Percentiles rank a stretch among this genome's conserved stretches.
Evolutionary conservation across 768 basidiomycete genomes (phyloP).

Genomic region (Lactifluus piperatus): DNA sequence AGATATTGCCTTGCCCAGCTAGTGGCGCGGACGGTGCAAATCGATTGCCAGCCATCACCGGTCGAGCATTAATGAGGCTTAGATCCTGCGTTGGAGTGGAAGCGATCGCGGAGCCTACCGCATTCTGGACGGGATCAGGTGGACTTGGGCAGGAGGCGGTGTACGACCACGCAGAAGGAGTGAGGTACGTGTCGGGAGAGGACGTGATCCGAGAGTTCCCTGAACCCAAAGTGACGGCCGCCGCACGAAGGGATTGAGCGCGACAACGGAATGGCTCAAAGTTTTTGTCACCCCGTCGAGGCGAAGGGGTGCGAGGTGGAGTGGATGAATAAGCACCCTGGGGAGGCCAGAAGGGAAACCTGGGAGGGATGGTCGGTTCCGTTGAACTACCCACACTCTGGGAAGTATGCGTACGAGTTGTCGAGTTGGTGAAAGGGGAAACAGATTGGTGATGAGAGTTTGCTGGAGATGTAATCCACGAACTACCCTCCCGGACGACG

Average conservation of each 20-base stretch:
- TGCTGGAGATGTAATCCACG: conserved; percentile 71
- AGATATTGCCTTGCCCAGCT: conserved; percentile 45
- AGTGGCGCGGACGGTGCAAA: conserved; percentile 39
- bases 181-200: conserved; percentile 45
- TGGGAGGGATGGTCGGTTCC: conserved; percentile 30
- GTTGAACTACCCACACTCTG: conserved; percentile 30
- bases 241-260: conserved; percentile 32
- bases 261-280: conserved; percentile 60
- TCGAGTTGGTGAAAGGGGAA: conserved; percentile 69
- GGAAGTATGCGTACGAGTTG: conserved; percentile 43
- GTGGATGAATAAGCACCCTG: conserved; percentile 30
- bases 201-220: conserved; percentile 72
- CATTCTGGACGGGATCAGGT: conserved; percentile 23
- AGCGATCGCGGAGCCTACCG: conserved; percentile 30
- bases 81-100: conserved; percentile 29
- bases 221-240: conserved; percentile 47
- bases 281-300: conserved; percentile 38
- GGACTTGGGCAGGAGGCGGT: conserved; percentile 36
- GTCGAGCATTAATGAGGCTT: conserved; percentile 34
- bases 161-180: conserved; percentile 62
- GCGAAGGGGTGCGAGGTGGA: conserved; percentile 45
- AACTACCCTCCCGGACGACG: conserved; percentile 63
- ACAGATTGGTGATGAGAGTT: conserved; percentile 39
- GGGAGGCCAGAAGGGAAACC: conserved; percentile 50
- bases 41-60: conserved; percentile 55